phyloP scores from a whole-genome alignment of 2,329 filamentous ascomycete species.

The Arthrobotrys iridis region DNA sequence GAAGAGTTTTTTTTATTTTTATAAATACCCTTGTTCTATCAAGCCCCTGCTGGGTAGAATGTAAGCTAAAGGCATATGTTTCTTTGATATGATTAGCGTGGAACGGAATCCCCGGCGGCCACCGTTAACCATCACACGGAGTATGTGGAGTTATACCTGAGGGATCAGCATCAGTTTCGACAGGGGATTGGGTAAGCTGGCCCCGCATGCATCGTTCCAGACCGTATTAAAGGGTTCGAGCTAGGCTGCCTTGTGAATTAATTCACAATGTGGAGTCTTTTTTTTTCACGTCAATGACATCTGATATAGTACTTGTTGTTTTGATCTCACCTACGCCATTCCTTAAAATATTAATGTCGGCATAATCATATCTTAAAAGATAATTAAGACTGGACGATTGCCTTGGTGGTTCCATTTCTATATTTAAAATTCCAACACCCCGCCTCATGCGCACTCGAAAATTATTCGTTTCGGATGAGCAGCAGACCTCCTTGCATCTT shows the following conservation, averaged over 20 bases:
- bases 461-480: too few species aligned
- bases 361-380: too few species aligned
- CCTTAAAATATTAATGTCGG: too few species aligned
- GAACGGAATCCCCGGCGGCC: conserved; percentile 15
- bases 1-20: neutral
- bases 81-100: conserved; percentile 9
- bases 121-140: neutral
- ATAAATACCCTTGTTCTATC: neutral
- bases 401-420: too few species aligned
- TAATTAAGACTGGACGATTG: too few species aligned
- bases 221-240: neutral
- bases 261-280: neutral
- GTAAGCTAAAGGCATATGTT: neutral
- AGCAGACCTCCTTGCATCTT: too few species aligned
- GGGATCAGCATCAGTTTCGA: neutral
- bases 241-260: neutral
- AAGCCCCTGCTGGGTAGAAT: neutral
- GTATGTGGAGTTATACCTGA: conserved; percentile 24
- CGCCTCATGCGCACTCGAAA: too few species aligned
- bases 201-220: neutral
- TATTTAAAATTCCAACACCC: too few species aligned
- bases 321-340: too few species aligned
- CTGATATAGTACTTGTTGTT: too few species aligned
- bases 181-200: neutral
- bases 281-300: neutral